These are phyloP conservation scores for Cladosporium austrohemisphaericum DNA, from an alignment of 2,329 filamentous ascomycete species.

Conservation along the genomic window DNA sequence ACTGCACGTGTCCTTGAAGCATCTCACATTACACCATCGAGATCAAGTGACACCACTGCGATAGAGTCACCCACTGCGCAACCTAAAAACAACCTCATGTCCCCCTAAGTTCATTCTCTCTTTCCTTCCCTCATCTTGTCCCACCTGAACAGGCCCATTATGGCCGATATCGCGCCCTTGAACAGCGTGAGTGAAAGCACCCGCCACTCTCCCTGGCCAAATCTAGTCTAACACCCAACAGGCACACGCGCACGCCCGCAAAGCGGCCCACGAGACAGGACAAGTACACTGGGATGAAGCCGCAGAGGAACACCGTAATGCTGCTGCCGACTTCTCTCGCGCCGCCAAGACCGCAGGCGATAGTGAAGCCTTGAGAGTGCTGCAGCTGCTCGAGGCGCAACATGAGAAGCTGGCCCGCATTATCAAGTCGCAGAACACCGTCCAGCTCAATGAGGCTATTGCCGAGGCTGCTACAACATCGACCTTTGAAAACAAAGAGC, in stretches of 20 bases:
- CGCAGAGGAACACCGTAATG: slow-evolving; percentile 80
- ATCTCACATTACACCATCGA: not conserved
- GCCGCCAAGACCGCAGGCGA: slow-evolving; percentile 71
- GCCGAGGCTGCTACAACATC: slow-evolving; percentile 9
- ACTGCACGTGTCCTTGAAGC: slow-evolving; percentile 1
- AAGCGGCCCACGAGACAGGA: slow-evolving; percentile 69
- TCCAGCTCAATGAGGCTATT: slow-evolving; percentile 7
- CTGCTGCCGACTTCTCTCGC: slow-evolving; percentile 82
- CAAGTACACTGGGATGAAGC: slow-evolving; percentile 72
- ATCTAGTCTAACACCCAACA: slow-evolving; percentile 34
- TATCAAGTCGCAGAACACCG: slow-evolving; percentile 54
- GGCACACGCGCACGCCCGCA: slow-evolving; percentile 86
- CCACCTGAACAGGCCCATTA: slow-evolving; percentile 10
- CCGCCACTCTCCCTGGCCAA: not conserved
- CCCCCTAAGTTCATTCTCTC: no score
- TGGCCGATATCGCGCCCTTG: slow-evolving; percentile 27
- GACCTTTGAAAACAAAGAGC: not conserved
- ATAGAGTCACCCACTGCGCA: not conserved
- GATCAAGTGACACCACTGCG: not conserved
- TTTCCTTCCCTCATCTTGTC: not conserved
- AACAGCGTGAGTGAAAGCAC: slow-evolving; percentile 17
- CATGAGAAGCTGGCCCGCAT: slow-evolving; percentile 80
- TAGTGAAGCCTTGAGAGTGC: slow-evolving; percentile 69
- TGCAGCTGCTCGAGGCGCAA: slow-evolving; percentile 81
- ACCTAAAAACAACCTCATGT: not conserved